Base-by-base conservation (phyloP, 768 basidiomycete genomes). In the Multifurca ochricompacta region DNA sequence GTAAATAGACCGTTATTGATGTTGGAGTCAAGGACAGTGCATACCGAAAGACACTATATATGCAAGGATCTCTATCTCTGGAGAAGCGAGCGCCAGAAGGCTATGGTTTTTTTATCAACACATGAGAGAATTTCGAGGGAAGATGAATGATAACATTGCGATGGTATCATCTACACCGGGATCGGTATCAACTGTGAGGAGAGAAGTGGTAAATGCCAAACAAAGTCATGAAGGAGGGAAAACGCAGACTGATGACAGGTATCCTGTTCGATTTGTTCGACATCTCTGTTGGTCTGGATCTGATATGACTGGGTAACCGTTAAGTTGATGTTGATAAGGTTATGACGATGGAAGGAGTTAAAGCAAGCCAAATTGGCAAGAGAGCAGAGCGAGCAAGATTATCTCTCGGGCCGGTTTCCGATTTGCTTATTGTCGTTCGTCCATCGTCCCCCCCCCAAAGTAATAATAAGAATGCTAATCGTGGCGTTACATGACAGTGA, bases 151-250 rank as follows among this genome's bases (percentile, higher is more conserved):
- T 54, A 54, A 85, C 88, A 93, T 80, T 27, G 89, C 89, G 48
- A 91, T 61, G 23, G 76, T 72, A 66, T 93, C 91, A 64, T 93
- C 91, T 3, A 91, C 83, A 31, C 91, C 91, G 6, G 90, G 87
- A 64, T 93, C 90, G 25, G 87, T 87, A 61, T 91, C 89, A 63
- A 90, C 87, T 90, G 62, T 28, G n/a, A 19, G 32, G 6, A 14
- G 40, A n/a, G 13, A 18, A 21, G 30, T 31, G 11, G 18, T 32
- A 1, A 52, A 23, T 49, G 11, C 6, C 21, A 23, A 25, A 6
- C 23, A n/a, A 31, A 10, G 40, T 2, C 2, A 44, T 19, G 7
- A 32, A 16, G 27, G 14, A 18, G 25, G 23, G 43, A 27, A n/a
- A 19, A 18, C 34, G 64, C 81, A 70, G 61, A 87, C 86, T 87